Evolutionary conservation across 169 alveolate species (phyloP).

Genomic region (Eimeria sp.): DNA sequence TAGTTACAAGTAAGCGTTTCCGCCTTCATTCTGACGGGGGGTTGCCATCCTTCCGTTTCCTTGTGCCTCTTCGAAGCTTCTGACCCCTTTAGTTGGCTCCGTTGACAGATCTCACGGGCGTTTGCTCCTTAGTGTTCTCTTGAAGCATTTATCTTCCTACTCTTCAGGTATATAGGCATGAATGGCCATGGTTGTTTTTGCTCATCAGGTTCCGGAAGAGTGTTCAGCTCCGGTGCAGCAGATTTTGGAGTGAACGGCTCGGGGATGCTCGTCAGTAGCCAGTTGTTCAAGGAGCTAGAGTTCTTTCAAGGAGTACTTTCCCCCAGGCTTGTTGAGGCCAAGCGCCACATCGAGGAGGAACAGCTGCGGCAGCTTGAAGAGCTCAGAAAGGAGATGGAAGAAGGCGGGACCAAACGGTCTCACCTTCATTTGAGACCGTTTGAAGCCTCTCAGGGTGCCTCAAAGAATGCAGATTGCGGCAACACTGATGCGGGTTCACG

Average conservation of each 20-base stretch:
- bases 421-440: neutral
- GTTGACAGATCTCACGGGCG: neutral
- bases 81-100: neutral
- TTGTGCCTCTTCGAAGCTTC: neutral
- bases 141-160: neutral
- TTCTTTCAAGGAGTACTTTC: constrained; percentile 17
- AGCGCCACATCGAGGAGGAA: constrained; percentile 32
- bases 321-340: constrained; percentile 17
- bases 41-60: neutral
- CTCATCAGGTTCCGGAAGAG: constrained; percentile 45
- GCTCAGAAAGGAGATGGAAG: constrained; percentile 6
- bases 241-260: constrained; percentile 51
- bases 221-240: constrained; percentile 67
- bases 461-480: neutral
- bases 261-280: constrained; percentile 64
- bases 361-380: constrained; percentile 41
- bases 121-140: neutral
- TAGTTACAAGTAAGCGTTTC: constrained; percentile 41
- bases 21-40: neutral
- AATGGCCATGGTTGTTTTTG: neutral
- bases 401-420: neutral
- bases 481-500: neutral
- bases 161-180: neutral
- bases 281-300: constrained; percentile 29
- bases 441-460: constrained; percentile 16